Evolutionary conservation across 164 flowering plant species (phyloP).

Genomic region (grape (Vitis vinifera)): DNA sequence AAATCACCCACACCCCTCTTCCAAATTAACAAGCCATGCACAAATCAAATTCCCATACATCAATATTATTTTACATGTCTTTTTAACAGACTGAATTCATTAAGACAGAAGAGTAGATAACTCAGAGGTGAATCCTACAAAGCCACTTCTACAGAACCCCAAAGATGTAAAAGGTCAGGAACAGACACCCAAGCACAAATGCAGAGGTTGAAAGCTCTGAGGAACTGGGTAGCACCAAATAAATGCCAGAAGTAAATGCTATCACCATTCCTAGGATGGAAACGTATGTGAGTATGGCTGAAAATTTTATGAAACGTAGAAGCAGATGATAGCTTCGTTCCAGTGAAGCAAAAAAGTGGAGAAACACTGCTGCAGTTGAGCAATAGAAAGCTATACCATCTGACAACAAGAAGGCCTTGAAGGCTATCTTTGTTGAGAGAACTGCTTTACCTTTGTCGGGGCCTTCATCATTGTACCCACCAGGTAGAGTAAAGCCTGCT

Average conservation of each 20-base stretch:
- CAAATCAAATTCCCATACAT: too few relatives aligned
- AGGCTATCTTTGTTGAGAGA: not conserved
- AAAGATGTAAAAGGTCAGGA: too few relatives aligned
- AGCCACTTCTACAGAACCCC: too few relatives aligned
- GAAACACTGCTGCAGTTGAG: not conserved
- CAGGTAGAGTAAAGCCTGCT: constrained; percentile 3
- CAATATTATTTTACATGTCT: too few relatives aligned
- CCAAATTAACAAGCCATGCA: too few relatives aligned
- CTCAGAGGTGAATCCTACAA: too few relatives aligned
- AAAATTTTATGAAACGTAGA: not conserved
- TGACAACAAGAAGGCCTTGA: not conserved
- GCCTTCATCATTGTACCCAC: not conserved
- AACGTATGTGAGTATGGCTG: not conserved
- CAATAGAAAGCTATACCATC: not conserved
- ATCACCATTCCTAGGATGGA: not conserved
- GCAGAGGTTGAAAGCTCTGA: too few relatives aligned
- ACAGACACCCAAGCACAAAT: too few relatives aligned
- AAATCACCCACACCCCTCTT: too few relatives aligned
- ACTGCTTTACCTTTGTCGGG: not conserved
- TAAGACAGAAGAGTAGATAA: too few relatives aligned
- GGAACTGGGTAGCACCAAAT: too few relatives aligned
- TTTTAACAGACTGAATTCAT: too few relatives aligned
- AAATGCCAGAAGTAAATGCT: not conserved
- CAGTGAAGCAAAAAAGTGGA: not conserved
- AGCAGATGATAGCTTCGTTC: not conserved